Conservation (phyloP, 441 rosid genomes). For the Populus hybrid region DNA sequence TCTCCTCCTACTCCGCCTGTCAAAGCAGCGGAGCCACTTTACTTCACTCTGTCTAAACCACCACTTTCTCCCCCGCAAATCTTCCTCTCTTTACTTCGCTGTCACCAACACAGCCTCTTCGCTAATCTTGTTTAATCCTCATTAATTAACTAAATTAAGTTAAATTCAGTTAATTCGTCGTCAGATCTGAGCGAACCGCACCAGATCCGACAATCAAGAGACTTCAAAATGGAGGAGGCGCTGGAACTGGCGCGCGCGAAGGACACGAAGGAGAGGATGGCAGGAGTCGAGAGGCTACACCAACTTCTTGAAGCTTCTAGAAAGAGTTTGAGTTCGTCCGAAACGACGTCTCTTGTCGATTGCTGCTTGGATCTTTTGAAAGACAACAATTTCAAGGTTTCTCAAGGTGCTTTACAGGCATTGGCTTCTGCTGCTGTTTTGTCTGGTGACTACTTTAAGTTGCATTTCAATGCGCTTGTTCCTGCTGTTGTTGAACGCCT, state of each 20-base stretch:
- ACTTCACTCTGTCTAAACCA: not conserved
- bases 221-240: slow-evolving; percentile 75
- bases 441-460: slow-evolving; percentile 93
- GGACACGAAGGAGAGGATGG: slow-evolving; percentile 99
- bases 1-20: slow-evolving; percentile 25
- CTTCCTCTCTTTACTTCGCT: slow-evolving; percentile 16
- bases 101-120: not conserved
- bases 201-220: slow-evolving; percentile 20
- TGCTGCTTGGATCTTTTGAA: slow-evolving; percentile 95
- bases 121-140: not conserved
- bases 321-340: slow-evolving; percentile 69
- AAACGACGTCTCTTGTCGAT: slow-evolving; percentile 83
- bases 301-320: slow-evolving; percentile 89
- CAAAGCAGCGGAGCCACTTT: not conserved
- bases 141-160: not conserved
- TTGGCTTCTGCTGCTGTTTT: slow-evolving; percentile 99
- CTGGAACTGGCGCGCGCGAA: slow-evolving; percentile 94
- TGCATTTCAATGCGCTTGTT: slow-evolving; percentile 90
- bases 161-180: not conserved
- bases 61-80: slow-evolving; percentile 26
- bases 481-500: slow-evolving; percentile 95
- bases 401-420: slow-evolving; percentile 93
- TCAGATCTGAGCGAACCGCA: slow-evolving; percentile 26
- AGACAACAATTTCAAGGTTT: slow-evolving; percentile 91
- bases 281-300: slow-evolving; percentile 91